Conservation (phyloP, 352 stramenopile genomes). For the Pythium dissimile region DNA sequence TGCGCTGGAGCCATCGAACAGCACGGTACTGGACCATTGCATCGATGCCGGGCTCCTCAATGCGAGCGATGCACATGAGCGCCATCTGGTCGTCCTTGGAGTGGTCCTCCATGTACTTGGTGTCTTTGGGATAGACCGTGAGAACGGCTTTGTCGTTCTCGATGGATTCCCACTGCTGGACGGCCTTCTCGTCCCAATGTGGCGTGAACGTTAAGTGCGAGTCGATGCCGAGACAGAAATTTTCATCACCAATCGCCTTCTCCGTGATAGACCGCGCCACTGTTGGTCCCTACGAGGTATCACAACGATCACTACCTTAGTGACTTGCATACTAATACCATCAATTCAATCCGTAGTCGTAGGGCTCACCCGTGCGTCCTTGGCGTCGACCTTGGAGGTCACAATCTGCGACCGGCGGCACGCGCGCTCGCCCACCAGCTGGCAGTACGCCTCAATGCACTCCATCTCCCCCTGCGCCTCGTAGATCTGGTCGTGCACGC, state of each 20-base stretch:
- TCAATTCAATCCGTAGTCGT: too few species aligned
- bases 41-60: constrained; percentile 58
- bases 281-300: constrained; percentile 42
- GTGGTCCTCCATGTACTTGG: constrained; percentile 37
- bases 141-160: constrained; percentile 71
- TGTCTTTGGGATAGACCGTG: constrained; percentile 74
- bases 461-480: constrained; percentile 42
- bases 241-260: constrained; percentile 63
- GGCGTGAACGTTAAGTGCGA: constrained; percentile 67
- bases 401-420: constrained; percentile 63
- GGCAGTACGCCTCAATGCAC: constrained; percentile 61
- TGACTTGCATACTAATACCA: too few species aligned
- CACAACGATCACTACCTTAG: neutral
- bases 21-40: constrained; percentile 73
- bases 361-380: constrained; percentile 50
- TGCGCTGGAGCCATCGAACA: constrained; percentile 56
- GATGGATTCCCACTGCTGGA: constrained; percentile 57
- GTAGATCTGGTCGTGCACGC: constrained; percentile 72
- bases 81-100: constrained; percentile 50
- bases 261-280: constrained; percentile 66
- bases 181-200: constrained; percentile 60
- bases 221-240: constrained; percentile 74
- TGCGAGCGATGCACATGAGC: constrained; percentile 71
- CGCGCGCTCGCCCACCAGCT: constrained; percentile 47
- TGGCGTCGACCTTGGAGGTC: constrained; percentile 55